Conservation (phyloP, 108 stramenopile genomes). For the Fragilaria radians region DNA sequence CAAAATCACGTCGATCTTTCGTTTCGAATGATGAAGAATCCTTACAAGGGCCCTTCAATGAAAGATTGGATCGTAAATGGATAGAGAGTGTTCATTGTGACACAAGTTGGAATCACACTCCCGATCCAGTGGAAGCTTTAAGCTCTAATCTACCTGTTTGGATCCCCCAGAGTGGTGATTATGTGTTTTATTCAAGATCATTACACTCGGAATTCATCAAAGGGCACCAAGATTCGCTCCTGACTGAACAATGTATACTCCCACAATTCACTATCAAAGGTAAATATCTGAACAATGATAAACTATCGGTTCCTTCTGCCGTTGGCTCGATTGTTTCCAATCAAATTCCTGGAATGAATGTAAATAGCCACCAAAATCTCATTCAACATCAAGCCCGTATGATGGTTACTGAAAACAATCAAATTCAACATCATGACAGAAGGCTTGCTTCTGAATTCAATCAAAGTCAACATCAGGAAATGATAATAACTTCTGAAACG, state of each 20-base stretch:
- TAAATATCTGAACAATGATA: neutral
- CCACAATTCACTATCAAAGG: conserved; percentile 8
- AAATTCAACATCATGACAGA: too few relatives aligned
- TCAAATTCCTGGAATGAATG: neutral
- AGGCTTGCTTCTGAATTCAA: too few relatives aligned
- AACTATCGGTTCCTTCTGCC: neutral
- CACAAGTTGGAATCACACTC: neutral
- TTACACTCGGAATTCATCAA: conserved; percentile 33
- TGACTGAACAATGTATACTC: conserved; percentile 19
- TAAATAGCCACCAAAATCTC: neutral
- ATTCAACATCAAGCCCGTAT: neutral
- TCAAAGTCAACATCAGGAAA: neutral
- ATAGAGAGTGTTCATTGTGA: conserved; percentile 11
- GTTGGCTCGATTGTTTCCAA: neutral
- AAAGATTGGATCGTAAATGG: conserved; percentile 18
- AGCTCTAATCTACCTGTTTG: conserved; percentile 6
- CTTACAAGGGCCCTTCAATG: conserved; percentile 16
- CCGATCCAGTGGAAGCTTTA: neutral
- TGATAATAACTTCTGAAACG: neutral
- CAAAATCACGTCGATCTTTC: conserved; percentile 4
- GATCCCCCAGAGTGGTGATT: conserved; percentile 49
- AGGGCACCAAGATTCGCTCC: conserved; percentile 19
- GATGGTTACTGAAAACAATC: neutral
- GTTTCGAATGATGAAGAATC: neutral
- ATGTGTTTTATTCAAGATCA: conserved; percentile 30